These are phyloP conservation scores for Thraustochytrium aureum DNA, from an alignment of 352 stramenopile genomes.

Conservation along the genomic window DNA sequence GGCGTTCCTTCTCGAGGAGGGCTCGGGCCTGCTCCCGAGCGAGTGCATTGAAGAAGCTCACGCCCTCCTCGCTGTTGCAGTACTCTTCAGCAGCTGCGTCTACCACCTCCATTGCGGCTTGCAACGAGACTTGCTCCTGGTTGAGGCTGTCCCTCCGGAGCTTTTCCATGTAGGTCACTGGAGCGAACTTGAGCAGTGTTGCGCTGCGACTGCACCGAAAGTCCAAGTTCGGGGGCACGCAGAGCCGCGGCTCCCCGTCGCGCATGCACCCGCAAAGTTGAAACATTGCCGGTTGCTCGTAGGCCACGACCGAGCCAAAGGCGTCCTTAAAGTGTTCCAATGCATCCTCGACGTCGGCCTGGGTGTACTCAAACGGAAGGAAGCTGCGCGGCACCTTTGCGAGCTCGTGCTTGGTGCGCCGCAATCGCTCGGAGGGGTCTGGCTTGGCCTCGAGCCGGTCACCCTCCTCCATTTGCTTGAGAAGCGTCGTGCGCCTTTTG, in stretches of 20 bases:
- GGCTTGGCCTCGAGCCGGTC: too few species aligned
- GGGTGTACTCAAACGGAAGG: conserved; percentile 24
- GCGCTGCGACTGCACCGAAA: conserved; percentile 30
- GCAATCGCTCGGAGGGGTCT: too few species aligned
- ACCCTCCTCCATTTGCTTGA: too few species aligned
- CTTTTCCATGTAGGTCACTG: conserved; percentile 32
- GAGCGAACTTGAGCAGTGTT: conserved; percentile 10
- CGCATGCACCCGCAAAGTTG: conserved; percentile 29
- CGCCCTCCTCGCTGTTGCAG: conserved; percentile 3
- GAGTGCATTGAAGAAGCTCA: background rate
- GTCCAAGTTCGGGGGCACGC: conserved; percentile 37
- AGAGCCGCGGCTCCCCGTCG: conserved; percentile 35
- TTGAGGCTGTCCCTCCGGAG: conserved; percentile 16
- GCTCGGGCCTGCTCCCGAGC: background rate
- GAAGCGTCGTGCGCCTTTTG: too few species aligned
- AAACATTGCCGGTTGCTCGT: conserved; percentile 6
- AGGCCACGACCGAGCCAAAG: background rate
- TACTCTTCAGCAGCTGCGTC: background rate
- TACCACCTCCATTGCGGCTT: background rate
- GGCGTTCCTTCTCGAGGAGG: conserved; percentile 41
- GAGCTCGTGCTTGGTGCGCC: background rate
- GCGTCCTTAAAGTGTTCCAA: conserved; percentile 9
- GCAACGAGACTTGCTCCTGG: background rate
- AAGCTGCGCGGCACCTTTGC: background rate
- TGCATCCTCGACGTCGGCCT: conserved; percentile 27